Evolutionary conservation across 73 alveolate genomes (phyloP).

Genomic region (Tetrahymena malaccensis): DNA sequence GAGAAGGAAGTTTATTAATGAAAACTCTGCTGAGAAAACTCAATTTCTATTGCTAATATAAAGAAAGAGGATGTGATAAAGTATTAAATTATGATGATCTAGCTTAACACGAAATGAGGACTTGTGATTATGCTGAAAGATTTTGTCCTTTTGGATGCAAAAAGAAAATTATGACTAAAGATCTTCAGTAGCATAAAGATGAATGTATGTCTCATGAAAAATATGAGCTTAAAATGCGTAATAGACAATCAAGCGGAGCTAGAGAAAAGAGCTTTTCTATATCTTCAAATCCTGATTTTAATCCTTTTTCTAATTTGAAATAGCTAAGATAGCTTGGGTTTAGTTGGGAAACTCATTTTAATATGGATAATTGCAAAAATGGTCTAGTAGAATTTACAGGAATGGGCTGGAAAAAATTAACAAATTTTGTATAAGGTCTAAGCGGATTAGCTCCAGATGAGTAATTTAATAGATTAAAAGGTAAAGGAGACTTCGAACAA

Average conservation of each 20-base stretch:
- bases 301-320: neutral
- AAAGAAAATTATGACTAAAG: neutral
- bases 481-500: neutral
- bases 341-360: neutral
- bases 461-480: neutral
- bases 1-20: neutral
- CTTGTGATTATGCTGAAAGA: neutral
- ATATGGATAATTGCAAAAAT: neutral
- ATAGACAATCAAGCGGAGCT: neutral
- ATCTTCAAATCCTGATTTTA: neutral
- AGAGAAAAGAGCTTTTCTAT: neutral
- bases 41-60: neutral
- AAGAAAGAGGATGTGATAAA: neutral
- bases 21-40: neutral
- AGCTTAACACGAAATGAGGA: neutral
- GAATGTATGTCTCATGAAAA: neutral
- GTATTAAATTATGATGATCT: neutral
- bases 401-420: neutral
- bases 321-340: neutral
- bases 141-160: neutral
- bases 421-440: neutral
- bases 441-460: neutral
- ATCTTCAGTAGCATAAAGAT: neutral
- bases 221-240: neutral
- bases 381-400: conserved; percentile 1